phyloP scores from a whole-genome alignment of 2,329 filamentous ascomycete species.

The Claviceps sp. region DNA sequence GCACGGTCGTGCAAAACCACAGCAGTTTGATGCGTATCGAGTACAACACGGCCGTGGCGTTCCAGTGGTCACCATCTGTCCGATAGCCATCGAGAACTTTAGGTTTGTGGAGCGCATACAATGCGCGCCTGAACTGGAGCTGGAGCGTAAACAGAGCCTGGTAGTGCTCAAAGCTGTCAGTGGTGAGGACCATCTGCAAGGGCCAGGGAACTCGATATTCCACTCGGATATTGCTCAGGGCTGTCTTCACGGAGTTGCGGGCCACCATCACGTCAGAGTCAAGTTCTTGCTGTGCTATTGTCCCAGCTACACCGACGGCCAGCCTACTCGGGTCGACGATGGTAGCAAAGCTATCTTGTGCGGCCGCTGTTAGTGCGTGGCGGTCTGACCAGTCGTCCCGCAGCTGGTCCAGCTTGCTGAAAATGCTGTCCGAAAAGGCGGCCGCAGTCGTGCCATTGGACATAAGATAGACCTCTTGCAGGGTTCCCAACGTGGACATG shows the following conservation, averaged over 20 bases:
- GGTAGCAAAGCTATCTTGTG: slow-evolving; percentile 55
- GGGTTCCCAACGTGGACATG: slow-evolving; percentile 45
- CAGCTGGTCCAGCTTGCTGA: slow-evolving; percentile 56
- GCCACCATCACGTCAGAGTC: slow-evolving; percentile 32
- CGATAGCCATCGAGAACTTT: slow-evolving; percentile 29
- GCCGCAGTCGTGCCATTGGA: slow-evolving; percentile 57
- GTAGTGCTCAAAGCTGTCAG: slow-evolving; percentile 50
- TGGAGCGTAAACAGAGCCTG: slow-evolving; percentile 62
- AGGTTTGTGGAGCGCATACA: slow-evolving; percentile 48
- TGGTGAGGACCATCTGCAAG: slow-evolving; percentile 58
- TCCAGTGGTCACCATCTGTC: slow-evolving; percentile 22
- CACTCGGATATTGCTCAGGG: slow-evolving; percentile 49
- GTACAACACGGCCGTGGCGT: slow-evolving; percentile 39
- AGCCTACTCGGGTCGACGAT: slow-evolving; percentile 49
- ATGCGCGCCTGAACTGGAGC: slow-evolving; percentile 62
- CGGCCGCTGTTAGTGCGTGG: slow-evolving; percentile 66
- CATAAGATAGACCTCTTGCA: slow-evolving; percentile 65
- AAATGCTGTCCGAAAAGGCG: slow-evolving; percentile 53
- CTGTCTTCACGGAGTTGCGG: slow-evolving; percentile 40
- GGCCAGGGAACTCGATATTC: slow-evolving; percentile 56
- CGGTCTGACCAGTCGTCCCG: slow-evolving; percentile 60
- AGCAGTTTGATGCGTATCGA: slow-evolving; percentile 54
- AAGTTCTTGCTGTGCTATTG: slow-evolving; percentile 24
- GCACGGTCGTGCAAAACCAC: slow-evolving; percentile 65
- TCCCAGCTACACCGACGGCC: slow-evolving; percentile 36